Base-by-base conservation (phyloP, 495 filamentous ascomycete species). In the Sabuloglossum arenarium region DNA sequence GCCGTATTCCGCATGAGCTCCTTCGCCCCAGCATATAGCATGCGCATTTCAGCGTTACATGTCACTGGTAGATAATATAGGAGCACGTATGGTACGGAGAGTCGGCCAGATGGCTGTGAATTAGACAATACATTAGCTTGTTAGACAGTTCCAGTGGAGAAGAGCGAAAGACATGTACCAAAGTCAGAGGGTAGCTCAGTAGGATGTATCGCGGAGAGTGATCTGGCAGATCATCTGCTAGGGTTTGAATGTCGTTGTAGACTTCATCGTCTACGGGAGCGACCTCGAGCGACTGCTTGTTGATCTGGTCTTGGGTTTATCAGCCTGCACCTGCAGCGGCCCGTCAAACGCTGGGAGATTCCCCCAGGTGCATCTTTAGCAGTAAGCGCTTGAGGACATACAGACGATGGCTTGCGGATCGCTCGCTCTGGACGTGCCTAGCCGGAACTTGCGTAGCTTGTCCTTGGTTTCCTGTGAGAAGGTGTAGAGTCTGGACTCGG, bases 21-120 rank as follows among this genome's bases (percentile, higher is more conserved):
- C 67, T 93, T 94, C 25, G 90, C 90, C 21, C 87, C 81, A 19
- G 91, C 91, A 69, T 98, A 98, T 70, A 88, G 75, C 91, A 96
- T 97, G 53, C 85, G 80, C 64, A 82, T 67, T 59, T 83, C 82
- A 58, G 72, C 75, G 66, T 91, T 94, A 70, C 85, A 88, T 47
- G 89, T 94, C 47, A 78, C 82, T 19, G 91, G 91, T 50, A 96
- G 76, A 68, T 89, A 95, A 71, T 88, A 94, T 37, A 98, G 70
- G 64, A 98, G 78, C 43, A 95, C 88, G 66, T 97, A 98, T 25
- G 90, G 91, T 27, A 84, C 80, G 0, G 81, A 71, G 23, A 75
- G 68, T 28, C 82, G 71, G 43, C 83, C 82, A 27, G 77, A 80
- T 16, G 71, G 67, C 79, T 83, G 55, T 54, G 54, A 16, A 14